Percentiles rank a stretch among this genome's conserved stretches.
Evolutionary conservation across 2,329 filamentous ascomycete species (phyloP).

Genomic region (Fusarium brachygibbosum): DNA sequence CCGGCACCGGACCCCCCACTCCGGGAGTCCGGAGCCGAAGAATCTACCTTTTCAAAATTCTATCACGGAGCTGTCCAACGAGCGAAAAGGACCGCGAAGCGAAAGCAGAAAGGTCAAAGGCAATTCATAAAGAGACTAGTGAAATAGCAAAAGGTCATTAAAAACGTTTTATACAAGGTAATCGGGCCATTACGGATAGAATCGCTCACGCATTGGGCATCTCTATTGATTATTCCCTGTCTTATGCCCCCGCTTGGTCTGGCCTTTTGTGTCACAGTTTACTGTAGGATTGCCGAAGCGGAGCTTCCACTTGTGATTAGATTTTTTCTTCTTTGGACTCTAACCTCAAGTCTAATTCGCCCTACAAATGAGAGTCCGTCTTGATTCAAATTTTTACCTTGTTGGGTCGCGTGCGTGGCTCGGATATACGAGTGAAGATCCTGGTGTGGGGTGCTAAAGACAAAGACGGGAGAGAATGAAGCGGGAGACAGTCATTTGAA

Average conservation of each 20-base stretch:
- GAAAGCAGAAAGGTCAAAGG: neutral
- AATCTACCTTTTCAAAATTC: constrained; percentile 17
- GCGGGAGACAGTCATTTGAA: neutral
- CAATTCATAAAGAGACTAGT: neutral
- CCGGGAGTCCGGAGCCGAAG: constrained; percentile 38
- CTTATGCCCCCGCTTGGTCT: constrained; percentile 33
- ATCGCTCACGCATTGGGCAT: constrained; percentile 32
- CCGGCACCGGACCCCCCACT: constrained; percentile 31
- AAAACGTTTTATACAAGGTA: constrained; percentile 4
- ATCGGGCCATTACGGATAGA: constrained; percentile 36
- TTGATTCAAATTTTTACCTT: constrained; percentile 19
- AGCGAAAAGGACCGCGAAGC: constrained; percentile 15
- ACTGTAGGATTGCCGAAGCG: constrained; percentile 43
- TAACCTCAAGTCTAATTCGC: neutral
- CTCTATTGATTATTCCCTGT: constrained; percentile 25
- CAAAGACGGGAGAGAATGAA: neutral
- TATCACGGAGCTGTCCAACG: constrained; percentile 26
- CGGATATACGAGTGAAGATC: constrained; percentile 32
- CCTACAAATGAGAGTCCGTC: neutral
- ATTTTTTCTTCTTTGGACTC: constrained; percentile 12
- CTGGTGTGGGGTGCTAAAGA: constrained; percentile 21
- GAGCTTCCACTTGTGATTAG: constrained; percentile 26
- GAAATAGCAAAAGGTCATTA: neutral
- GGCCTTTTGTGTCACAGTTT: constrained; percentile 31
- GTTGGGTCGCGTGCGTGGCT: constrained; percentile 20